These are phyloP conservation scores for Geotrichum siamense DNA, from an alignment of 1,139 yeast species.

Conservation along the genomic window DNA sequence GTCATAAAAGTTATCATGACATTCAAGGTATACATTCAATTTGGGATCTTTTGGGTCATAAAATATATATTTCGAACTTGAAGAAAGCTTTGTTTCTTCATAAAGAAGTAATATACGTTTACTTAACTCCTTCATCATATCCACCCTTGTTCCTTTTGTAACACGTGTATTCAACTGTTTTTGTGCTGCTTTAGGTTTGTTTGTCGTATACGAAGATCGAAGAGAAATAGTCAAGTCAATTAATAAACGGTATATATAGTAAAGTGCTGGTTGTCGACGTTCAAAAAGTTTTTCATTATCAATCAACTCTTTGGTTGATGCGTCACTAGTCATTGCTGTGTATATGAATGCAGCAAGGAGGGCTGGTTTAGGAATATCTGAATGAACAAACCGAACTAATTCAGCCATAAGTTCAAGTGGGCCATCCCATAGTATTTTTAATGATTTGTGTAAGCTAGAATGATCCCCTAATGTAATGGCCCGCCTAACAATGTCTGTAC, in stretches of 20 bases:
- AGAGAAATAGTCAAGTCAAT: conserved; percentile 10
- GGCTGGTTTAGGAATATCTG: conserved; percentile 9
- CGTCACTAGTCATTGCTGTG: conserved; percentile 11
- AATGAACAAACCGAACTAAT: conserved; percentile 4
- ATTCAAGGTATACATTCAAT: background rate
- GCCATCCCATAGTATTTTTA: conserved; percentile 7
- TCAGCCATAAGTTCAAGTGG: conserved; percentile 3
- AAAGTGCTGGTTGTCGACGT: conserved; percentile 2
- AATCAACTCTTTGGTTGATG: background rate
- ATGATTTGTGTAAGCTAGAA: conserved; percentile 1
- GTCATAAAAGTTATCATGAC: conserved; percentile 2
- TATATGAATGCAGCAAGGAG: conserved; percentile 12
- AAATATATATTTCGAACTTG: background rate
- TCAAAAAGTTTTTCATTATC: background rate
- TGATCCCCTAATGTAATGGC: conserved; percentile 2
- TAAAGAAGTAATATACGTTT: background rate
- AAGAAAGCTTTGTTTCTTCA: background rate
- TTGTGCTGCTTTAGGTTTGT: background rate
- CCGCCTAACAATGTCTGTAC: background rate
- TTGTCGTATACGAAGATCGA: background rate
- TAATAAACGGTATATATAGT: conserved; percentile 9
- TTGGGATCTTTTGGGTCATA: conserved; percentile 2
- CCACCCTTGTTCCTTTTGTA: background rate
- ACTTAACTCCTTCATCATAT: background rate
- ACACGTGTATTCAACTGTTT: background rate